Conservation (phyloP, 768 basidiomycete species). For the Phlegmacium glaucopus region DNA sequence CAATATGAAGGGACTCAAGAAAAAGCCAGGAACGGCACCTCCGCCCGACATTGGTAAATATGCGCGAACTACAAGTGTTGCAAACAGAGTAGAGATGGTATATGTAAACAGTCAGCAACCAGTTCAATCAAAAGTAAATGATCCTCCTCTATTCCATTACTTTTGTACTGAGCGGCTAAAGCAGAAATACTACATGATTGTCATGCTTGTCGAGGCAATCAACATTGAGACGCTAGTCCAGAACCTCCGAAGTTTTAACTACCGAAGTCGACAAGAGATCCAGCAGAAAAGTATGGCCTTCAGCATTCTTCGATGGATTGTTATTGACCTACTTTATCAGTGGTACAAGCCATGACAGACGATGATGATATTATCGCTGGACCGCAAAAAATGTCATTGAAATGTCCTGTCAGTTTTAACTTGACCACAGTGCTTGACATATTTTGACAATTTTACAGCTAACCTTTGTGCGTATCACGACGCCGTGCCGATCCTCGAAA, state of each 20-base stretch:
- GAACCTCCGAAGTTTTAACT: conserved; percentile 65
- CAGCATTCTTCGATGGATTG: background rate
- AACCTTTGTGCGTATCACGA: conserved; percentile 80
- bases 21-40: conserved; percentile 93
- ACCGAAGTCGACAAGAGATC: conserved; percentile 59
- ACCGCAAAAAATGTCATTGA: conserved; percentile 85
- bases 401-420: conserved; percentile 75
- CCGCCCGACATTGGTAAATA: conserved; percentile 65
- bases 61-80: conserved; percentile 31
- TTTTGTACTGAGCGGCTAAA: conserved; percentile 2
- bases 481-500: conserved; percentile 80
- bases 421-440: background rate
- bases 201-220: conserved; percentile 81
- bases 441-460: conserved; percentile 43
- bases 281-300: conserved; percentile 58
- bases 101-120: conserved; percentile 89
- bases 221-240: conserved; percentile 68
- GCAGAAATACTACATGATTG: conserved; percentile 84
- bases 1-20: conserved; percentile 89
- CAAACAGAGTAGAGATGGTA: conserved; percentile 80
- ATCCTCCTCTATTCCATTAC: background rate
- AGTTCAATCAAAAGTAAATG: conserved; percentile 61
- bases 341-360: conserved; percentile 53
- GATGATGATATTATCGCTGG: conserved; percentile 95
- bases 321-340: conserved; percentile 31